A percentile compares a stretch with the other conserved stretches of the same genome.
phyloP scores from a whole-genome alignment of 345 rosid genomes.

The Gossypium rotundifolium region DNA sequence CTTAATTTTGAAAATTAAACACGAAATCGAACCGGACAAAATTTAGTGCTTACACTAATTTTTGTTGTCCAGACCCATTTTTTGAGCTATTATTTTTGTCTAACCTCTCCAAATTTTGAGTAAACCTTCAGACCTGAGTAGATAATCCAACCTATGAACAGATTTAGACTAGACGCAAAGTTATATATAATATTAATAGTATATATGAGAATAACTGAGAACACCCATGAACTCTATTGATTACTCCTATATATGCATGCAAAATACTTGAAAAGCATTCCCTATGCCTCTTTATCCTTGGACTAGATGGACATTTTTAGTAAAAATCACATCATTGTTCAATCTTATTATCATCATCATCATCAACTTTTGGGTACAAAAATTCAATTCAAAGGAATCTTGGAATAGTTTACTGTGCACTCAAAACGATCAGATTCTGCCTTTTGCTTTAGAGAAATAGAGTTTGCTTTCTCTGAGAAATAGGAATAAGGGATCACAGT shows the following conservation, averaged over 20 bases:
- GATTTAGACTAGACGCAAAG: too few relatives aligned
- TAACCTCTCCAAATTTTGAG: too few relatives aligned
- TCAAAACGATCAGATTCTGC: neutral
- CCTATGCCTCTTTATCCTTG: neutral
- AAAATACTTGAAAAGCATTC: neutral
- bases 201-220: too few relatives aligned
- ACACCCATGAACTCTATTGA: too few relatives aligned
- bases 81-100: too few relatives aligned
- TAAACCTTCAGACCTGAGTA: too few relatives aligned
- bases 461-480: neutral
- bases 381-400: neutral
- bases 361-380: neutral
- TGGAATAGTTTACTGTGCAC: neutral
- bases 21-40: too few relatives aligned
- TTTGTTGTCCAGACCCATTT: rapidly evolving
- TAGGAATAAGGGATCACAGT: neutral
- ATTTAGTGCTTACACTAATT: too few relatives aligned
- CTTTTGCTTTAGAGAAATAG: neutral
- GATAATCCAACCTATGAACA: too few relatives aligned
- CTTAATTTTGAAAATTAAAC: too few relatives aligned
- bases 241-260: too few relatives aligned
- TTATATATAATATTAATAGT: too few relatives aligned
- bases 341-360: neutral
- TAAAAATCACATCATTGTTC: neutral
- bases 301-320: neutral